A percentile compares a stretch with the other conserved stretches of the same genome.
Conservation (phyloP, 148 eudicot genomes). For the Cornus florida region DNA sequence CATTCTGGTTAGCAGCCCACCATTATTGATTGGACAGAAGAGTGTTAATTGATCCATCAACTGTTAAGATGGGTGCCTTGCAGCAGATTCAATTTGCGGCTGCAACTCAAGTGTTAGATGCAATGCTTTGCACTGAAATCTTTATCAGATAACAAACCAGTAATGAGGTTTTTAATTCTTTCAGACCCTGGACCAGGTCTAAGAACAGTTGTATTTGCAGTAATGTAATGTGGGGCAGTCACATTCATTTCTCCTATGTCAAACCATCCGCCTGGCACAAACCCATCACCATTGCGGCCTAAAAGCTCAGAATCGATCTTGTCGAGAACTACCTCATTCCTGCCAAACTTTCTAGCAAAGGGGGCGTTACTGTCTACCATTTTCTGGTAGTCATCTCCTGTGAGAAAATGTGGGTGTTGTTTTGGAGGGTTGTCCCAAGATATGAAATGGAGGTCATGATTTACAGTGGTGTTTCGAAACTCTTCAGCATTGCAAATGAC, state of each 20-base stretch:
- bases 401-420: conserved; percentile 75
- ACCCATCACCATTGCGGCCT: conserved; percentile 41
- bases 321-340: conserved; percentile 40
- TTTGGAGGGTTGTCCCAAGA: conserved; percentile 81
- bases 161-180: conserved; percentile 49
- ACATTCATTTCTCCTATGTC: conserved; percentile 10
- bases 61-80: neutral
- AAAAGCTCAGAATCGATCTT: conserved; percentile 64
- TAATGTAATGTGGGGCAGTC: conserved; percentile 12
- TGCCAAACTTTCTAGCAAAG: conserved; percentile 68
- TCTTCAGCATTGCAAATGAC: conserved; percentile 73
- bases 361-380: conserved; percentile 68
- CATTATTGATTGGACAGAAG: neutral
- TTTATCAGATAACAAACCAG: conserved; percentile 44
- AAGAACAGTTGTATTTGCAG: conserved; percentile 38
- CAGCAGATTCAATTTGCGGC: neutral
- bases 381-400: conserved; percentile 39
- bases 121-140: conserved; percentile 58
- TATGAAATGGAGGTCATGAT: conserved; percentile 74
- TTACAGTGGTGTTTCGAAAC: conserved; percentile 65
- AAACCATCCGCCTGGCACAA: conserved; percentile 66
- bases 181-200: conserved; percentile 62
- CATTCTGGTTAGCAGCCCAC: conserved; percentile 1
- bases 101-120: conserved; percentile 19
- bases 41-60: neutral